These are phyloP conservation scores for Xylaria sp. DNA, from an alignment of 2,329 filamentous ascomycete genomes.

Conservation along the genomic window DNA sequence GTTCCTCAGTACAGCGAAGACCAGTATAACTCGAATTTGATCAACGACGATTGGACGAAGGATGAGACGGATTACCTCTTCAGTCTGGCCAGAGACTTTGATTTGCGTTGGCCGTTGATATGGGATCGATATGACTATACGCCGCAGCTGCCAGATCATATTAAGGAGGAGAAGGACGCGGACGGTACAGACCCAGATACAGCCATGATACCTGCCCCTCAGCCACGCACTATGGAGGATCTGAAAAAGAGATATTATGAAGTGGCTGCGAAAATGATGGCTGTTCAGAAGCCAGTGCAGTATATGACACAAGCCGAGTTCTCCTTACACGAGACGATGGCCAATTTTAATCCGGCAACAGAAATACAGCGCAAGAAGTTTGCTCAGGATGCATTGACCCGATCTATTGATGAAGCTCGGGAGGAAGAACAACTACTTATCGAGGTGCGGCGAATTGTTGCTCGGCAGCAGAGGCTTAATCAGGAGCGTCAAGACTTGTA, in stretches of 20 bases:
- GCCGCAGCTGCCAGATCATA: slow-evolving; percentile 53
- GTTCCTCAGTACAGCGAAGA: slow-evolving; percentile 86
- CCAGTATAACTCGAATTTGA: slow-evolving; percentile 81
- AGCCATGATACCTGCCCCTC: slow-evolving; percentile 64
- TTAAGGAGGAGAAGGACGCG: slow-evolving; percentile 54
- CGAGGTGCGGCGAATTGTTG: slow-evolving; percentile 91
- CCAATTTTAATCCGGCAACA: slow-evolving; percentile 82
- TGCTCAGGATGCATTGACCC: slow-evolving; percentile 79
- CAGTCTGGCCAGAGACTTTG: slow-evolving; percentile 77
- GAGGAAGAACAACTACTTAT: slow-evolving; percentile 91
- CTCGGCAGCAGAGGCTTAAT: slow-evolving; percentile 85
- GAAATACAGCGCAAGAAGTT: slow-evolving; percentile 87
- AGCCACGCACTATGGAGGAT: slow-evolving; percentile 81
- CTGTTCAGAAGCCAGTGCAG: slow-evolving; percentile 79
- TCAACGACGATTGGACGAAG: slow-evolving; percentile 83
- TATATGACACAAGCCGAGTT: slow-evolving; percentile 91
- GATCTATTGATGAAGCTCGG: slow-evolving; percentile 86
- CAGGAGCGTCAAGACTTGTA: slow-evolving; percentile 90
- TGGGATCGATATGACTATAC: slow-evolving; percentile 90
- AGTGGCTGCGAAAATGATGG: slow-evolving; percentile 84
- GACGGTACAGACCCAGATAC: slow-evolving; percentile 59
- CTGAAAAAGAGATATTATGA: slow-evolving; percentile 92
- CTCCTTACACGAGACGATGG: slow-evolving; percentile 82
- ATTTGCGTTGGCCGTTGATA: slow-evolving; percentile 90
- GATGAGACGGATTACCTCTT: slow-evolving; percentile 95